Percentiles rank a stretch among this genome's conserved stretches.
These are phyloP conservation scores for Auxenochlorella pyrenoidosa DNA, from an alignment of 139 green algal species.

Conservation along the genomic window DNA sequence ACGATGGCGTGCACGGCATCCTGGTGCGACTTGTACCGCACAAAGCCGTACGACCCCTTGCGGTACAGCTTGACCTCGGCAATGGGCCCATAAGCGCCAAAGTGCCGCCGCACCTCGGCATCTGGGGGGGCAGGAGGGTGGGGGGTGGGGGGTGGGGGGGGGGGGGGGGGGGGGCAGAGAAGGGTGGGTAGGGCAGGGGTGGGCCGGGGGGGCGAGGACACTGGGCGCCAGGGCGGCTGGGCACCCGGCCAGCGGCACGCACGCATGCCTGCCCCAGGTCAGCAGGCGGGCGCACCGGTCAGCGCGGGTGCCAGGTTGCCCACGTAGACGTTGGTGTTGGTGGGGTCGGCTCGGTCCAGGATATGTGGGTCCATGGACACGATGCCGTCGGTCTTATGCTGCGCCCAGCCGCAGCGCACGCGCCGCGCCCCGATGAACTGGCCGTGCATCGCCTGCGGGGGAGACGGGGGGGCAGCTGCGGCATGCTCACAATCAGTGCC, in stretches of 20 bases:
- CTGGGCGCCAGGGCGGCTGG: no score
- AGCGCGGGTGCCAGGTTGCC: conserved; percentile 68
- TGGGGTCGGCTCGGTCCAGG: conserved; percentile 57
- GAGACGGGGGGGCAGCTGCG: not conserved
- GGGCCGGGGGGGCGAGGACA: not conserved
- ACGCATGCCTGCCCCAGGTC: not conserved
- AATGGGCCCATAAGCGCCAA: conserved; percentile 62
- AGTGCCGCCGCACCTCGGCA: conserved; percentile 52
- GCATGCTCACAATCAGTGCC: no score
- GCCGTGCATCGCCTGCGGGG: conserved; percentile 62
- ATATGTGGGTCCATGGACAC: conserved; percentile 10
- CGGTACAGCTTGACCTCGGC: conserved; percentile 75
- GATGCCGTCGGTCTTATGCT: conserved; percentile 69
- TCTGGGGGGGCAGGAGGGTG: conserved; percentile 41
- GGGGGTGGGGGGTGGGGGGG: not conserved
- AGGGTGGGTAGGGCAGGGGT: not conserved
- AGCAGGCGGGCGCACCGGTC: conserved; percentile 8
- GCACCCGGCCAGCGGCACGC: no score
- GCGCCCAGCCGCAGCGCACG: conserved; percentile 78
- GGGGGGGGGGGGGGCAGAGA: not conserved
- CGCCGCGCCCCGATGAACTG: conserved; percentile 60
- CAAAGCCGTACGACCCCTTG: conserved; percentile 80
- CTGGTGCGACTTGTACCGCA: conserved; percentile 61
- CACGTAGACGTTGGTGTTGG: conserved; percentile 83
- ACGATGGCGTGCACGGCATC: conserved; percentile 75